Evolutionary conservation across 495 filamentous ascomycete genomes (phyloP).

Genomic region (Entonaema liquescens): DNA sequence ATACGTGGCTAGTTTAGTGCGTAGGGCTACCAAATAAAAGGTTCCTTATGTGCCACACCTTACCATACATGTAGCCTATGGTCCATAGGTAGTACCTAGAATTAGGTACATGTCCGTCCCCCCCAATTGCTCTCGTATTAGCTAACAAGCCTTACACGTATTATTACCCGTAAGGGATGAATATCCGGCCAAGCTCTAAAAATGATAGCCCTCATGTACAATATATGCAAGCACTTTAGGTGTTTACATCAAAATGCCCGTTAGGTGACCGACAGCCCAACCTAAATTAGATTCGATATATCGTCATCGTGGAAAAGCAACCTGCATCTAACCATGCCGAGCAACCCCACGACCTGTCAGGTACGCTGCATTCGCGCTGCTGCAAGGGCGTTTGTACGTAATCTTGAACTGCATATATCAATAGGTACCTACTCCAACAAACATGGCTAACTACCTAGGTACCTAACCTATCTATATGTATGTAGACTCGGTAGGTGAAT

Average conservation of each 20-base stretch:
- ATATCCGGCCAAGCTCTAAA: slow-evolving; percentile 18
- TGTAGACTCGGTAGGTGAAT: background rate
- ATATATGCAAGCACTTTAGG: slow-evolving; percentile 32
- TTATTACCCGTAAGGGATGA: slow-evolving; percentile 1
- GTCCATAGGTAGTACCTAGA: too few species aligned
- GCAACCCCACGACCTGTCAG: slow-evolving; percentile 32
- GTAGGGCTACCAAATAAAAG: background rate
- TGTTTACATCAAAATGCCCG: slow-evolving; percentile 19
- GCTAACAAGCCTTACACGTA: slow-evolving; percentile 16
- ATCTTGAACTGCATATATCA: background rate
- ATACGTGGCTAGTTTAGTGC: slow-evolving; percentile 24
- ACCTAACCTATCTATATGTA: too few species aligned
- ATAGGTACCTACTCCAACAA: background rate
- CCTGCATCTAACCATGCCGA: slow-evolving; percentile 20
- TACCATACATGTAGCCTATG: too few species aligned
- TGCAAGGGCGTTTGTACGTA: slow-evolving; percentile 8
- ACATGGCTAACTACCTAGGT: background rate
- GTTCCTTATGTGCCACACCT: too few species aligned
- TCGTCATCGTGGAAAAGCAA: slow-evolving; percentile 9
- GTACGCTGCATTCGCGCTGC: slow-evolving; percentile 19
- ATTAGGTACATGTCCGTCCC: background rate
- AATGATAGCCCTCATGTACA: background rate
- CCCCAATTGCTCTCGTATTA: background rate
- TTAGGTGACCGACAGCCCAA: slow-evolving; percentile 24
- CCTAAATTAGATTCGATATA: slow-evolving; percentile 22